These are phyloP conservation scores for Ilyonectria mors-panacis DNA, from an alignment of 2,329 filamentous ascomycete genomes.

Conservation along the genomic window DNA sequence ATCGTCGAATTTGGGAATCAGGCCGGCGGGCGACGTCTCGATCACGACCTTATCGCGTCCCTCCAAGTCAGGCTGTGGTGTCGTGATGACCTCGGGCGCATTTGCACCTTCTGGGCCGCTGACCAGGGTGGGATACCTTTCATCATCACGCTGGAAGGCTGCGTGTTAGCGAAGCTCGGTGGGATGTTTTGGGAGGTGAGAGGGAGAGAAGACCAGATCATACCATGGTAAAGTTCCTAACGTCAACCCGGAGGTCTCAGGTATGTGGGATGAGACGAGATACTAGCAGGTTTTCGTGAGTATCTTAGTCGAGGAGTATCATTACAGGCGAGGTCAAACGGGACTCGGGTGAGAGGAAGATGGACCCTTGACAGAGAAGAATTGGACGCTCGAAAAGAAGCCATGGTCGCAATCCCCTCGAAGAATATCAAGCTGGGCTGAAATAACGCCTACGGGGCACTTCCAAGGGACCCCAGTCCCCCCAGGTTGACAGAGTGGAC, in stretches of 20 bases:
- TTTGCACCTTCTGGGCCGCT: constrained; percentile 1
- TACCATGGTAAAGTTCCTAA: constrained; percentile 8
- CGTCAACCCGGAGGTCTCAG: background rate
- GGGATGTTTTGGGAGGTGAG: background rate
- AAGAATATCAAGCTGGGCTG: background rate
- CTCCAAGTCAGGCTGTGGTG: constrained; percentile 9
- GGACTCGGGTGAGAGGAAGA: background rate
- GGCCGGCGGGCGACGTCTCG: constrained; percentile 22
- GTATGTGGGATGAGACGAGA: background rate
- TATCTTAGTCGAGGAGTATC: background rate
- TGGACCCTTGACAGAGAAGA: background rate
- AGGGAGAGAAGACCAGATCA: background rate
- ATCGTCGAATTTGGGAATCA: constrained; percentile 35
- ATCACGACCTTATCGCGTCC: constrained; percentile 31
- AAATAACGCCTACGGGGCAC: constrained; percentile 2
- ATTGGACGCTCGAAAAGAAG: background rate
- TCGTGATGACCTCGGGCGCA: constrained; percentile 22
- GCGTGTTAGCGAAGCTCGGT: constrained; percentile 3
- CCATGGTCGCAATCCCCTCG: background rate
- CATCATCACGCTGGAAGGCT: constrained; percentile 34
- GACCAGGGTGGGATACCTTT: constrained; percentile 37
- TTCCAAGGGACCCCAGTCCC: background rate
- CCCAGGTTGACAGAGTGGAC: background rate
- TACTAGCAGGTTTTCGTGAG: background rate
- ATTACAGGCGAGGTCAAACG: constrained; percentile 1